These are phyloP conservation scores for Rubroboletus satanas DNA, from an alignment of 768 basidiomycete species.

Conservation along the genomic window DNA sequence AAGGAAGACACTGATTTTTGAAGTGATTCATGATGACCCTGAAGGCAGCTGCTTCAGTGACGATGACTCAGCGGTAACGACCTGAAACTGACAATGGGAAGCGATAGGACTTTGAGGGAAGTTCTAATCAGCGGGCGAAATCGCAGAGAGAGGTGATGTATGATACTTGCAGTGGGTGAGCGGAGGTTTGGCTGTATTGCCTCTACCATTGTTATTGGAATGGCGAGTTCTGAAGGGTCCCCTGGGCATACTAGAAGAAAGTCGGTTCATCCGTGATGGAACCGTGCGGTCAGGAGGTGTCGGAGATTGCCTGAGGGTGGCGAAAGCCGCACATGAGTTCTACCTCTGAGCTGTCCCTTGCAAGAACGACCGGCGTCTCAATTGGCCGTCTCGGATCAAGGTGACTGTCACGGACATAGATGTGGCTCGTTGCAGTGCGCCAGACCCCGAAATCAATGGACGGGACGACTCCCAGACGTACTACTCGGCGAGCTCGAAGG, in stretches of 20 bases:
- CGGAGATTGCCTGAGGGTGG: not conserved
- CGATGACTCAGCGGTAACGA: conserved; percentile 20
- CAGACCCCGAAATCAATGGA: not conserved
- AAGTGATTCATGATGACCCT: conserved; percentile 42
- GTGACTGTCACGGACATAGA: not conserved
- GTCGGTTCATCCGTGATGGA: not conserved
- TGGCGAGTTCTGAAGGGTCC: conserved; percentile 1
- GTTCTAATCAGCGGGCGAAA: not conserved
- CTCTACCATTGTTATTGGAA: not conserved
- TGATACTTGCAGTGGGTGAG: conserved; percentile 28
- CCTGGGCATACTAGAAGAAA: conserved; percentile 11
- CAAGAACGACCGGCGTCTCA: not conserved
- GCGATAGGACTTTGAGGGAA: conserved; percentile 24
- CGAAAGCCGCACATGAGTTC: not conserved
- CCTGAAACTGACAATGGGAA: conserved; percentile 32
- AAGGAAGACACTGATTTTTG: conserved; percentile 38
- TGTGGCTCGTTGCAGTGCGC: not conserved
- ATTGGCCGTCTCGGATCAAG: conserved; percentile 5
- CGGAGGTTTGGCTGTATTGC: conserved; percentile 3
- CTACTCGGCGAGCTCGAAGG: not conserved
- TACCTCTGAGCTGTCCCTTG: not conserved
- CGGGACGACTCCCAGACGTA: not conserved
- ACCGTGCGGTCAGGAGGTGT: not conserved
- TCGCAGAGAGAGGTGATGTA: not conserved
- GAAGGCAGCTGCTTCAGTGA: conserved; percentile 1